Conservation (phyloP, 176 grass and related monocot genomes). For the Lolium perenne region DNA sequence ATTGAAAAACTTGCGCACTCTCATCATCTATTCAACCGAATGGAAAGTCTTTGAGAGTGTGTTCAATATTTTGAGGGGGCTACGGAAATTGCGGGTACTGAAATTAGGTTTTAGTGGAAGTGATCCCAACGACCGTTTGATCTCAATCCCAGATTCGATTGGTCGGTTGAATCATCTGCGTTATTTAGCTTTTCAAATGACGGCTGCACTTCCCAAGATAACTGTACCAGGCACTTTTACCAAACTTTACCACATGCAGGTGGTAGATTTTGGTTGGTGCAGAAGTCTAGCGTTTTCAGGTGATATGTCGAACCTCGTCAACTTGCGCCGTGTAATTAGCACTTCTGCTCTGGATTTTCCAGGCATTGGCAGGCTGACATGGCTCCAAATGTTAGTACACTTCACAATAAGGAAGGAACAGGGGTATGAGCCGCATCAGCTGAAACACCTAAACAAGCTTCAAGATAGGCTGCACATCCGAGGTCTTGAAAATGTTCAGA, state of each 20-base stretch:
- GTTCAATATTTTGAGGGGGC: neutral
- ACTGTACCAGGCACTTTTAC: neutral
- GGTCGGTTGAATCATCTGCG: neutral
- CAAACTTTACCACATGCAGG: neutral
- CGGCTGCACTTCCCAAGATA: neutral
- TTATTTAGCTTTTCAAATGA: neutral
- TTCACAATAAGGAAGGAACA: neutral
- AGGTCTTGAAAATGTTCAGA: neutral
- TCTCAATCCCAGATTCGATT: neutral
- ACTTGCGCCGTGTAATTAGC: neutral
- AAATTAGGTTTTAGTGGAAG: neutral
- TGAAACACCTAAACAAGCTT: neutral
- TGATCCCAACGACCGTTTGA: no score
- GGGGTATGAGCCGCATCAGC: neutral
- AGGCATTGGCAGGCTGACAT: neutral
- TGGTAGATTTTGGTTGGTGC: neutral
- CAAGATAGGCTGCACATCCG: neutral
- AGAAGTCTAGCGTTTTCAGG: accelerated
- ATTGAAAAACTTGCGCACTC: neutral
- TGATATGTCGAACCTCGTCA: neutral
- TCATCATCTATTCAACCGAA: neutral
- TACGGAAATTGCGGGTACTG: neutral
- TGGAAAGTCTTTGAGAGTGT: neutral
- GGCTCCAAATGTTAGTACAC: neutral
- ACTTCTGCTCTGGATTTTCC: neutral